A percentile compares a stretch with the other conserved stretches of the same genome.
Conservation (phyloP, 1,284 basidiomycete genomes). For the Ceraceosorus guamensis region DNA sequence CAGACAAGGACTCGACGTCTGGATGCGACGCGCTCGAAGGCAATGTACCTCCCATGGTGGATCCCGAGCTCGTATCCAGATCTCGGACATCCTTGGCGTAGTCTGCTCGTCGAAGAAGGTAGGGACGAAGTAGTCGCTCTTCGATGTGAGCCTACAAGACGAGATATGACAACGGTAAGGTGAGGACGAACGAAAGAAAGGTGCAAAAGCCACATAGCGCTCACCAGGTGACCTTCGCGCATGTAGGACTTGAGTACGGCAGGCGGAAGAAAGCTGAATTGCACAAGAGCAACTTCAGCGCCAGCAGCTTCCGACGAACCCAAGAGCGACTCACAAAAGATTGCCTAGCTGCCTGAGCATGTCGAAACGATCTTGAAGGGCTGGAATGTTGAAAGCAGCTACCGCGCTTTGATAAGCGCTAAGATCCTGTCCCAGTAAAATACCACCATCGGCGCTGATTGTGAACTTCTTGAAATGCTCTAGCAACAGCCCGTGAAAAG, state of each 20-base stretch:
- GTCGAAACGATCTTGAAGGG: conserved; percentile 89
- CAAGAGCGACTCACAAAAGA: conserved; percentile 71
- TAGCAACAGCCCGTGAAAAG: conserved; percentile 85
- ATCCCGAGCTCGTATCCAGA: too few species aligned
- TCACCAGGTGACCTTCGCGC: conserved; percentile 39
- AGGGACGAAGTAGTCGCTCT: conserved; percentile 75
- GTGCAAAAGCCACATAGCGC: background rate
- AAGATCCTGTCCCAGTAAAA: conserved; percentile 98
- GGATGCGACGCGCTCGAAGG: too few species aligned
- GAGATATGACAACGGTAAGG: background rate
- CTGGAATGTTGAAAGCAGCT: conserved; percentile 68
- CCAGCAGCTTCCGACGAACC: background rate
- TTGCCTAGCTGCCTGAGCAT: conserved; percentile 97
- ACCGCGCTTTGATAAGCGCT: conserved; percentile 93
- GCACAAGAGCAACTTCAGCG: background rate
- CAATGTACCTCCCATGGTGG: too few species aligned
- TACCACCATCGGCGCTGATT: conserved; percentile 88
- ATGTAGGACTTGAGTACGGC: conserved; percentile 45
- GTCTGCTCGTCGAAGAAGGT: conserved; percentile 81
- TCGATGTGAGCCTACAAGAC: conserved; percentile 79
- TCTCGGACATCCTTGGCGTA: conserved; percentile 48
- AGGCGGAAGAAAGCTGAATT: conserved; percentile 38
- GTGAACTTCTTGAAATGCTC: conserved; percentile 95
- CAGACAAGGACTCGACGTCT: too few species aligned
- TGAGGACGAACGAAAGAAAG: background rate